These are phyloP conservation scores for Fusarium sp. DNA, from an alignment of 2,329 filamentous ascomycete genomes.

Conservation along the genomic window DNA sequence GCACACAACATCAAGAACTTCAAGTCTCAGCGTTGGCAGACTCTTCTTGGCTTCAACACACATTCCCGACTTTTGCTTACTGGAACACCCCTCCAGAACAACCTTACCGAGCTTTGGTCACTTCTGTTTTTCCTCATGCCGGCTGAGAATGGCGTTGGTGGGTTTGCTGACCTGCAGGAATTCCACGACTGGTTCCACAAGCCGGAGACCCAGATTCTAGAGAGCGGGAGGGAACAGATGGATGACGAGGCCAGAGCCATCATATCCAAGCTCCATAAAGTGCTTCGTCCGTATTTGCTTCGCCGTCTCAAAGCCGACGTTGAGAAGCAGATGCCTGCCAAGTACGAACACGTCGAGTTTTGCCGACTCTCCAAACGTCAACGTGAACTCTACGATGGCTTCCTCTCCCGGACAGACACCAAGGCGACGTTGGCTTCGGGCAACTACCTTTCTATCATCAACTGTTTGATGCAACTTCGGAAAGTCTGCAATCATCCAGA, in stretches of 20 bases:
- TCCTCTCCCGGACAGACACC: slow-evolving; percentile 90
- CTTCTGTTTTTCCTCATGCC: slow-evolving; percentile 97
- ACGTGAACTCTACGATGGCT: slow-evolving; percentile 95
- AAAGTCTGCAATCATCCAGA: slow-evolving; percentile 99
- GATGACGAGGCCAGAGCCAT: slow-evolving; percentile 93
- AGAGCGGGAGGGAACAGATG: slow-evolving; percentile 93
- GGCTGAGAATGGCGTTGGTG: slow-evolving; percentile 85
- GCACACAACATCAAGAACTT: slow-evolving; percentile 99
- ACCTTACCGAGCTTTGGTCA: slow-evolving; percentile 96
- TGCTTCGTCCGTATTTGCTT: slow-evolving; percentile 90
- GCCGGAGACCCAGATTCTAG: slow-evolving; percentile 94
- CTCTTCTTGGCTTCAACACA: slow-evolving; percentile 92
- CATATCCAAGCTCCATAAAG: slow-evolving; percentile 93
- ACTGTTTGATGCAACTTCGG: slow-evolving; percentile 95
- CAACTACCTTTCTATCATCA: slow-evolving; percentile 98
- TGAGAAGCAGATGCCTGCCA: slow-evolving; percentile 98
- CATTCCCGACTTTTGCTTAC: slow-evolving; percentile 88
- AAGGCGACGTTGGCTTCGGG: slow-evolving; percentile 89
- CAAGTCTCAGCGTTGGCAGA: slow-evolving; percentile 97
- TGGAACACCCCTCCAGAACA: slow-evolving; percentile 96
- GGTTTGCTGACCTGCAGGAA: slow-evolving; percentile 93
- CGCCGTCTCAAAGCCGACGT: slow-evolving; percentile 95
- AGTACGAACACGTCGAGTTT: slow-evolving; percentile 97
- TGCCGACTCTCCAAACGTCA: slow-evolving; percentile 96
- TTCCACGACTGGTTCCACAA: slow-evolving; percentile 97